phyloP scores from a whole-genome alignment of 345 rosid genomes.

The Linum usitatissimum region DNA sequence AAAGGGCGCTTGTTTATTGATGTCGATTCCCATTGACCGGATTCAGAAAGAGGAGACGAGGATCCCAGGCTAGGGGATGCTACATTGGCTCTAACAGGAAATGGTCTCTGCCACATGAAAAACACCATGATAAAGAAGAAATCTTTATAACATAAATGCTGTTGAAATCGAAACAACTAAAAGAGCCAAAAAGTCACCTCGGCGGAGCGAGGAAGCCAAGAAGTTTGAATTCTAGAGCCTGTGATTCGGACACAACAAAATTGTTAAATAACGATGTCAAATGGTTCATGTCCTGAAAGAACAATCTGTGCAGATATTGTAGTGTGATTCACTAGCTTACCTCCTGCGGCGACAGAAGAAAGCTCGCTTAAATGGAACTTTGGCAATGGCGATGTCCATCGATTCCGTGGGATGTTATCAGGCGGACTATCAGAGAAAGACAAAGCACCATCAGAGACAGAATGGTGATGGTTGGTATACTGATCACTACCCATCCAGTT shows the following conservation, averaged over 20 bases:
- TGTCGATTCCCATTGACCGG: constrained; percentile 30
- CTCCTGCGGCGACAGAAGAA: constrained; percentile 34
- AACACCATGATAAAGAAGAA: constrained; percentile 5
- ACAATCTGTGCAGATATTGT: no score
- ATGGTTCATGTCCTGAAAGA: background rate
- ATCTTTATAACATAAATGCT: background rate
- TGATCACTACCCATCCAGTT: constrained; percentile 39
- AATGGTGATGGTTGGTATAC: constrained; percentile 45
- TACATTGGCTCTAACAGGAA: constrained; percentile 23
- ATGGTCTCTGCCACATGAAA: constrained; percentile 36
- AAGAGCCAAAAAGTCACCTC: constrained; percentile 32
- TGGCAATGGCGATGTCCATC: constrained; percentile 45
- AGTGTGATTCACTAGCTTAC: constrained; percentile 14
- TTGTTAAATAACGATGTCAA: background rate
- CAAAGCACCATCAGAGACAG: constrained; percentile 57
- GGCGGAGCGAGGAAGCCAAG: constrained; percentile 34
- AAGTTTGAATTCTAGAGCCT: constrained; percentile 38
- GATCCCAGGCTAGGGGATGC: constrained; percentile 49
- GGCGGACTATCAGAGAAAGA: constrained; percentile 47
- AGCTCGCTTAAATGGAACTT: constrained; percentile 23
- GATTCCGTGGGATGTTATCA: constrained; percentile 42
- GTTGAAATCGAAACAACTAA: background rate
- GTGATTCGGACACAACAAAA: constrained; percentile 12
- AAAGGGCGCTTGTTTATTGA: constrained; percentile 36
- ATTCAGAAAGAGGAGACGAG: constrained; percentile 43